Conservation (phyloP, 2,329 filamentous ascomycete species). For the Achaetomium macrosporum region DNA sequence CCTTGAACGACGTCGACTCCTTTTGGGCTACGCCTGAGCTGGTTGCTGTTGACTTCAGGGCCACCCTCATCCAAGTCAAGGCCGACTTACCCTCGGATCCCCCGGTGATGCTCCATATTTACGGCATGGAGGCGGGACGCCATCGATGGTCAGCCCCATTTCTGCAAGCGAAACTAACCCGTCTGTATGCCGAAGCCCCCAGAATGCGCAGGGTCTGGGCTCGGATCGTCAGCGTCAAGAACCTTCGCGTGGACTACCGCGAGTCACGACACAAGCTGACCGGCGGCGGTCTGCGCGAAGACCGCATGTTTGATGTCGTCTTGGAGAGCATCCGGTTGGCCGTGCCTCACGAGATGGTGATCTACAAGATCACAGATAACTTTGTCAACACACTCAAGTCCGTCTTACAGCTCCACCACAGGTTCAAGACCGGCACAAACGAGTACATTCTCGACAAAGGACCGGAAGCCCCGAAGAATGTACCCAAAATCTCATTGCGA, state of each 20-base stretch:
- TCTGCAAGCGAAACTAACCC: constrained; percentile 65
- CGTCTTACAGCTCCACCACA: constrained; percentile 83
- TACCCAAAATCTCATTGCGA: constrained; percentile 80
- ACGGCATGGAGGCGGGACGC: constrained; percentile 72
- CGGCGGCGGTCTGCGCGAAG: constrained; percentile 54
- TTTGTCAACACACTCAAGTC: constrained; percentile 83
- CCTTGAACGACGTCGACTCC: constrained; percentile 30
- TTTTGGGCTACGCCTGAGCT: constrained; percentile 52
- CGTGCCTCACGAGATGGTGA: constrained; percentile 83
- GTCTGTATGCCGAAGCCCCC: constrained; percentile 84
- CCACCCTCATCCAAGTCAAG: constrained; percentile 79
- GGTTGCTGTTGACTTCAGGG: constrained; percentile 74
- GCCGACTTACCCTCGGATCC: constrained; percentile 84
- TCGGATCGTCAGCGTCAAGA: constrained; percentile 76
- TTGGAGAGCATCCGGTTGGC: constrained; percentile 82
- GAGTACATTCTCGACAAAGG: constrained; percentile 83
- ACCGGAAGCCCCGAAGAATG: constrained; percentile 76
- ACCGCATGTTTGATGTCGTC: constrained; percentile 77
- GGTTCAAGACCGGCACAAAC: constrained; percentile 80
- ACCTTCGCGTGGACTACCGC: constrained; percentile 72
- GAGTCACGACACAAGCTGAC: constrained; percentile 65
- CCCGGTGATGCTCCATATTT: constrained; percentile 84
- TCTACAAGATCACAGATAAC: constrained; percentile 92
- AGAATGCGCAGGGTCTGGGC: constrained; percentile 81
- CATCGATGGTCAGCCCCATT: constrained; percentile 87